Evolutionary conservation across 179 eudicot genomes (phyloP).

Genomic region (Spinacia oleracea): DNA sequence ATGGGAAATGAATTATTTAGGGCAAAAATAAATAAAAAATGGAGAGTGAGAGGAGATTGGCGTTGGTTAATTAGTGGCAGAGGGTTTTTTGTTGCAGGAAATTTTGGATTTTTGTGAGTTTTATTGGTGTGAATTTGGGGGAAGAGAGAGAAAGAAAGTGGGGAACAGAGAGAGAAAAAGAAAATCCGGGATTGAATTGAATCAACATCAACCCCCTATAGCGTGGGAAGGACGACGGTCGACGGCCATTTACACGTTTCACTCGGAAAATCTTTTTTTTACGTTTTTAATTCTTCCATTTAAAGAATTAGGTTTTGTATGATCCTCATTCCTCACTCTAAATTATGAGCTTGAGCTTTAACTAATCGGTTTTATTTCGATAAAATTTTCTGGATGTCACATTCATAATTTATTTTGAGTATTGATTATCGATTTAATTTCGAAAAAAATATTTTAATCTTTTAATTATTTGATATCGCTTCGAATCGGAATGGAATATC

Average conservation of each 20-base stretch:
- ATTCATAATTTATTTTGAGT: too few species aligned
- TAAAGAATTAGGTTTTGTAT: too few species aligned
- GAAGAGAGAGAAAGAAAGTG: slow-evolving; percentile 10
- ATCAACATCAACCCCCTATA: not conserved
- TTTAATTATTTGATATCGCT: too few species aligned
- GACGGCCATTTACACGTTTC: slow-evolving; percentile 29
- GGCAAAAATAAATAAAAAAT: not conserved
- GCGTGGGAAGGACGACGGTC: slow-evolving; percentile 22
- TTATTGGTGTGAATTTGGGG: not conserved
- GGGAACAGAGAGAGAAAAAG: slow-evolving; percentile 1
- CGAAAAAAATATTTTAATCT: too few species aligned
- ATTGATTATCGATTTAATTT: too few species aligned
- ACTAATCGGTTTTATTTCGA: too few species aligned
- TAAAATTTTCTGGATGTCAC: too few species aligned
- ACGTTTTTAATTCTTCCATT: not conserved
- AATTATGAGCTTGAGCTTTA: too few species aligned
- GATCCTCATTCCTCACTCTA: too few species aligned
- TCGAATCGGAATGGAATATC: too few species aligned
- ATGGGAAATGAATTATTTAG: not conserved
- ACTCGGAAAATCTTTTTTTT: not conserved
- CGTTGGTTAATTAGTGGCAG: slow-evolving; percentile 23
- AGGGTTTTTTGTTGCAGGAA: slow-evolving; percentile 13
- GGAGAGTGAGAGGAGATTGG: slow-evolving; percentile 14
- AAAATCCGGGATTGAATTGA: slow-evolving; percentile 1
- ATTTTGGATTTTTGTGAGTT: slow-evolving; percentile 4